Evolutionary conservation across 805 yeast species (phyloP), one percentile per base, ranked within the genome.

Genomic region (Teunomyces funiuensis): DNA sequence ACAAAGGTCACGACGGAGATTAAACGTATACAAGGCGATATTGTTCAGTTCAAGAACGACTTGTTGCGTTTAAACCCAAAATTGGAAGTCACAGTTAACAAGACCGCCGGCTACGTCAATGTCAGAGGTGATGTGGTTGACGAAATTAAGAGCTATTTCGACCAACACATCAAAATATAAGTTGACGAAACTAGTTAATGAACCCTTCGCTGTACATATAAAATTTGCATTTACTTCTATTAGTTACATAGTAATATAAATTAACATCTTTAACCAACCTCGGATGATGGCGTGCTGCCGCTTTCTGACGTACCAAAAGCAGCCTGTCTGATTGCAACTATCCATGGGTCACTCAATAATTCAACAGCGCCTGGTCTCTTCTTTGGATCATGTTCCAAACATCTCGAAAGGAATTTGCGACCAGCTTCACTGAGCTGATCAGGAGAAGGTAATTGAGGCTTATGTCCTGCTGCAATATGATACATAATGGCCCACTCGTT

Each of bases 401-500:
- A 87, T 49, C 82, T 75, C 10, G 79, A 70, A 49, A 93, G 64
- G 60, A 93, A 90, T 16, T 71, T 70, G 38, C 71, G 74, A 13
- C 99, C 98, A 10, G 72, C 78, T 11, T 73, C 76, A 50, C 93
- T 82, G 40, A 93, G 69, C 62, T 88, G 96, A 45, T 85, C 93
- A 1, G 73, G 64, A 0, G 80, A 61, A 4, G 99, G 99, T 40
- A 91, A 70, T 52, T 79, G 88, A 0, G 99, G 99, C 44, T 80
- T 73, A 58, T 88, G 93, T 1, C 97, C 96, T 2, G 96, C 95
- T 0, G 97, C 98, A 56, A 93, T 93, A 60, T 88, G 97, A 57
- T 90, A 93, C 98, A 93, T 91, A 39, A 93, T 87, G 2, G 98
- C 97, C 95, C 95, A 93, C 58, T 91, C 98, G 57, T 93, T 93